A percentile compares a stretch with the other conserved stretches of the same genome.
These are phyloP conservation scores for Cladorrhinum sp. DNA, from an alignment of 2,329 filamentous ascomycete genomes.

Conservation along the genomic window DNA sequence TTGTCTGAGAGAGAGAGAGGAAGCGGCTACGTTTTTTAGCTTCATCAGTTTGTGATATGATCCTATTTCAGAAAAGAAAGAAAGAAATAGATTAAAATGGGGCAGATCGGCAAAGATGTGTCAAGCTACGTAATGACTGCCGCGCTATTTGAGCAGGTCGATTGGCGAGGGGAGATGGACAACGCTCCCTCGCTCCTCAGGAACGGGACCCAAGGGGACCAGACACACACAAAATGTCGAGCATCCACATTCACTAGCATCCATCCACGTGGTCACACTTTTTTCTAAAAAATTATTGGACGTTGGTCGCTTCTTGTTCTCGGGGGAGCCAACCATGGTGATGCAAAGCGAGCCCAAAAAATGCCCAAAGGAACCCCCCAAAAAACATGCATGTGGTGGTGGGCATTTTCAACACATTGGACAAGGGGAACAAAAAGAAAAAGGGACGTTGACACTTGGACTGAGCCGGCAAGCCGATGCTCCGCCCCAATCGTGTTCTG, in stretches of 20 bases:
- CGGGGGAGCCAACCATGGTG: too few relatives aligned
- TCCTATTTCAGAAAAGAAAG: neutral
- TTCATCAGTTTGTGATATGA: neutral
- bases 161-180: neutral
- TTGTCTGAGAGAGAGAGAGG: neutral
- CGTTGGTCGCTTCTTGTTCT: neutral
- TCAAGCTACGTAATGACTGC: neutral
- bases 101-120: neutral
- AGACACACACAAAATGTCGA: neutral
- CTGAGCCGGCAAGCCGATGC: conserved; percentile 4
- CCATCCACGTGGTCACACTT: neutral
- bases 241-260: neutral
- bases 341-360: neutral
- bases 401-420: neutral
- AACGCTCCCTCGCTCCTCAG: neutral
- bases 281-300: neutral
- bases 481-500: conserved; percentile 14
- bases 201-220: neutral
- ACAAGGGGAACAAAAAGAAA: neutral
- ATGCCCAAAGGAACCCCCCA: conserved; percentile 1
- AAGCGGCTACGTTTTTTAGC: too few relatives aligned
- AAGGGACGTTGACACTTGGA: conserved; percentile 1
- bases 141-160: neutral
- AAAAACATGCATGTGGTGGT: neutral
- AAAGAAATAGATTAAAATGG: neutral